Evolutionary conservation across 208 protist species (phyloP).

Genomic region (Leishmania lainsoni): DNA sequence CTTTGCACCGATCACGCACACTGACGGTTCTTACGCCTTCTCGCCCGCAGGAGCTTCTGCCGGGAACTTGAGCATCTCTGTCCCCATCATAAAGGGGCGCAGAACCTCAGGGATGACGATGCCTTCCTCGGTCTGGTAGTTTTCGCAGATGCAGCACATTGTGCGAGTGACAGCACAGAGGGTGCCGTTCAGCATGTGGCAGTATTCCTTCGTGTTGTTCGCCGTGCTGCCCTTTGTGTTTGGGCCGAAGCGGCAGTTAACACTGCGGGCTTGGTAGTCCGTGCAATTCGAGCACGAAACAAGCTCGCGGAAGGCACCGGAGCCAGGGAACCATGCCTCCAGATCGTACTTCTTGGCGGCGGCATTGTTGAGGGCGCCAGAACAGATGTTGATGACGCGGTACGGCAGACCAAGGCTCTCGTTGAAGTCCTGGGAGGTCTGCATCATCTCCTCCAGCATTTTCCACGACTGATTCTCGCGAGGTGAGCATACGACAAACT

Average conservation of each 20-base stretch:
- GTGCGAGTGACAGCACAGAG: conserved; percentile 98
- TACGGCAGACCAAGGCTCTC: conserved; percentile 94
- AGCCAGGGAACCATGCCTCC: conserved; percentile 99
- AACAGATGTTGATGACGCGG: conserved; percentile 94
- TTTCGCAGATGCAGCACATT: conserved; percentile 99
- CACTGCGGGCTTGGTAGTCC: conserved; percentile 98
- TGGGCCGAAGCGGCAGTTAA: conserved; percentile 91
- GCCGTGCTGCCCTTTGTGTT: conserved; percentile 72
- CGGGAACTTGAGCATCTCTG: conserved; percentile 77
- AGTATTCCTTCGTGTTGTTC: conserved; percentile 95
- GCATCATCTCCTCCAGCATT: conserved; percentile 92
- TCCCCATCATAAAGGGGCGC: conserved; percentile 90
- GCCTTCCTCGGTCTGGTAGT: conserved; percentile 98
- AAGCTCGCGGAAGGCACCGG: conserved; percentile 97
- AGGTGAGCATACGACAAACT: conserved; percentile 94
- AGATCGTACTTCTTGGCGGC: conserved; percentile 99
- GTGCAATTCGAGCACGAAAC: conserved; percentile 99
- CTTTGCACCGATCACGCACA: background rate
- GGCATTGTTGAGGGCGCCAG: conserved; percentile 98
- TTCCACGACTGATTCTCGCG: conserved; percentile 92
- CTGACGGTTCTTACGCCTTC: conserved; percentile 24
- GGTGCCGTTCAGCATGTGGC: conserved; percentile 99
- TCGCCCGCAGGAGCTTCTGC: conserved; percentile 29
- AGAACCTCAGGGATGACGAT: conserved; percentile 94
- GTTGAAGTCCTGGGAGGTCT: conserved; percentile 93